Evolutionary conservation across 495 filamentous ascomycete genomes (phyloP), one percentile per base, ranked within the genome.

Genomic region (Xylaria bambusicola): DNA sequence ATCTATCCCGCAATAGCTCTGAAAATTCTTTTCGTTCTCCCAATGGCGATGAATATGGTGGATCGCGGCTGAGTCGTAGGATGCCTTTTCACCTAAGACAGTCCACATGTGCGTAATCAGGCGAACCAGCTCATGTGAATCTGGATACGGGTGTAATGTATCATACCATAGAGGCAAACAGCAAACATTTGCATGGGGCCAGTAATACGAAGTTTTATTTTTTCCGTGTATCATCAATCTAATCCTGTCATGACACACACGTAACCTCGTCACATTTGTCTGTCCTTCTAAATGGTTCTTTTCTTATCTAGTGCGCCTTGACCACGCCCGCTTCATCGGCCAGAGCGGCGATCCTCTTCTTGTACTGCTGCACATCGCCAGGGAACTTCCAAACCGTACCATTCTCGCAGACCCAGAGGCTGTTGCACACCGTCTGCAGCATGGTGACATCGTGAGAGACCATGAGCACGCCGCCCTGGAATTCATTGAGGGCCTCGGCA

Each of bases 361-460:
- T 99, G 77, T 99, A 99, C 36, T 92, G 91, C 76, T 94, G 89
- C 24, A 99, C 92, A 71, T 93, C 92, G 26, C 94, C 94, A 54
- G 88, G 85, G 73, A 99, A 99, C 75, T 94, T 91, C 83, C 94
- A 91, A n/a, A 99, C 92, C 5, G 87, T 94, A 15, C 94, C 95
- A 61, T 87, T 78, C 72, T 99, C 94, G 68, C 94, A 99, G 56
- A 99, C 93, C 94, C 94, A 99, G 65, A 99, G 75, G 67, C 85
- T 93, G 29, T 79, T 91, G 72, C 94, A 99, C 17, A 99, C 94
- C 59, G 88, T 96, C 78, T 94, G 92, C 68, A 98, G 73, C 93
- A 98, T 98, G 0, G 95, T 98, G 35, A 99, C 95, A 72, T 99
- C 94, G 86, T 99, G 94, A 58, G 90, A 94, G 40, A 99, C 94